A percentile compares a stretch with the other conserved stretches of the same genome.
These are phyloP conservation scores for Thraustochytrium sp. DNA, from an alignment of 352 stramenopile species.

Conservation along the genomic window DNA sequence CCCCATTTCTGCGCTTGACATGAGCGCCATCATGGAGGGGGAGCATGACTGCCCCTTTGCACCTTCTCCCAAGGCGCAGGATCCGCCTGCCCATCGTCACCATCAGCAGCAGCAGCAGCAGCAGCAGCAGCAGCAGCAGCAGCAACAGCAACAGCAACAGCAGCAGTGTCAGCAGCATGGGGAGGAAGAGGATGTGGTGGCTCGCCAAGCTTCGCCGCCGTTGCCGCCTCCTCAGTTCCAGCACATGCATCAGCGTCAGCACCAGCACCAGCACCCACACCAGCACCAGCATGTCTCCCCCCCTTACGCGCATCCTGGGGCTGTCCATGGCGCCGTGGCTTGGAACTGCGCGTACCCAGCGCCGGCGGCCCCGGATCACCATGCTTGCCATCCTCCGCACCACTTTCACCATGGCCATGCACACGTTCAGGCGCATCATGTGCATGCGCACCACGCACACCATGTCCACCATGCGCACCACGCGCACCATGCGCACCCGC, in stretches of 20 bases:
- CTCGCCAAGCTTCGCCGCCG: too few relatives aligned
- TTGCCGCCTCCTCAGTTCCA: too few relatives aligned
- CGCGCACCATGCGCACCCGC: neutral
- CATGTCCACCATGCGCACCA: neutral
- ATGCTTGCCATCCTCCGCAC: neutral
- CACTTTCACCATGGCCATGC: neutral
- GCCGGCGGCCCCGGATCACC: too few relatives aligned
- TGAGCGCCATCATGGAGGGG: neutral
- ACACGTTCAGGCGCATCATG: neutral
- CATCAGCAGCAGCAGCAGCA: neutral
- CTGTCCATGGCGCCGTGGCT: neutral
- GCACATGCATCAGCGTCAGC: too few relatives aligned
- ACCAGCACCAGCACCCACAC: too few relatives aligned
- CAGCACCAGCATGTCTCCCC: too few relatives aligned
- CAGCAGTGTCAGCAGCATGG: too few relatives aligned
- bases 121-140: neutral
- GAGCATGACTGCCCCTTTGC: constrained; percentile 2
- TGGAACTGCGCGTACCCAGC: too few relatives aligned
- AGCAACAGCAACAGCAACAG: too few relatives aligned
- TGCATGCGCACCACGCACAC: neutral
- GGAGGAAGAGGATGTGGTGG: too few relatives aligned
- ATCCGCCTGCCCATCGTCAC: too few relatives aligned
- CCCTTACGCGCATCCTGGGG: neutral
- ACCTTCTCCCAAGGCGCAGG: neutral
- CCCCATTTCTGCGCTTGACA: neutral